These are phyloP conservation scores for Trichoderma orchidacearum DNA, from an alignment of 495 filamentous ascomycete genomes.

Conservation along the genomic window DNA sequence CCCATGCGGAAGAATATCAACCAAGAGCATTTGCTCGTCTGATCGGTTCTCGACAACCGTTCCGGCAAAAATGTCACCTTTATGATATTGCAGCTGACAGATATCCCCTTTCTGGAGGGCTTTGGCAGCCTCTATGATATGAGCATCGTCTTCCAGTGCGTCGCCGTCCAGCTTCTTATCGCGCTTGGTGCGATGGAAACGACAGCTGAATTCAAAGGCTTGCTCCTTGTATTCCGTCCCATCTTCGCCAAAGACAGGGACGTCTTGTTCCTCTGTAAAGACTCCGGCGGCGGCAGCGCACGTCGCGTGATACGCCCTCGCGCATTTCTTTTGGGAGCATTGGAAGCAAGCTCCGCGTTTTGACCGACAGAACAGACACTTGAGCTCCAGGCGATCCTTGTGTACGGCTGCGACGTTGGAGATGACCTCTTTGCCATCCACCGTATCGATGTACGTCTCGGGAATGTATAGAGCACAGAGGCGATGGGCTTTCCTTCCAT, in stretches of 20 bases:
- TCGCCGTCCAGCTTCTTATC: slow-evolving; percentile 54
- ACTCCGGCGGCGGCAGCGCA: slow-evolving; percentile 88
- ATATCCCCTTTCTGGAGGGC: slow-evolving; percentile 60
- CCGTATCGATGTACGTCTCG: slow-evolving; percentile 74
- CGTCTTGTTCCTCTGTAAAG: slow-evolving; percentile 69
- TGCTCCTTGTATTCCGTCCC: slow-evolving; percentile 80
- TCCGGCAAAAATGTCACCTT: slow-evolving; percentile 79
- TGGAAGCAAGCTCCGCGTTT: slow-evolving; percentile 94
- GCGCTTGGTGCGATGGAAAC: slow-evolving; percentile 81
- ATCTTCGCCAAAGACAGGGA: slow-evolving; percentile 82
- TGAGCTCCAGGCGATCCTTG: slow-evolving; percentile 78
- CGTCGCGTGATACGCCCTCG: slow-evolving; percentile 85
- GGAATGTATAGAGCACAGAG: slow-evolving; percentile 83
- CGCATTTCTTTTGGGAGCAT: slow-evolving; percentile 90
- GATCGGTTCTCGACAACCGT: slow-evolving; percentile 76
- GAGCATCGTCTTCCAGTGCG: slow-evolving; percentile 52
- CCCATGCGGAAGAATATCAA: slow-evolving; percentile 83
- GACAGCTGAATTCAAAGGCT: slow-evolving; percentile 83
- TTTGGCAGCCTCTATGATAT: slow-evolving; percentile 53
- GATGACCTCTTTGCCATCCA: slow-evolving; percentile 54
- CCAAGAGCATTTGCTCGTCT: slow-evolving; percentile 56
- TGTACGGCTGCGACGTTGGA: slow-evolving; percentile 67
- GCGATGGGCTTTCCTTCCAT: slow-evolving; percentile 76
- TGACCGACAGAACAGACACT: slow-evolving; percentile 87
- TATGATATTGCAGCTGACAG: slow-evolving; percentile 78